Percentiles rank a stretch among this genome's conserved stretches.
Evolutionary conservation across 2,329 filamentous ascomycete species (phyloP).

Genomic region (Phyllosticta citriasiana): DNA sequence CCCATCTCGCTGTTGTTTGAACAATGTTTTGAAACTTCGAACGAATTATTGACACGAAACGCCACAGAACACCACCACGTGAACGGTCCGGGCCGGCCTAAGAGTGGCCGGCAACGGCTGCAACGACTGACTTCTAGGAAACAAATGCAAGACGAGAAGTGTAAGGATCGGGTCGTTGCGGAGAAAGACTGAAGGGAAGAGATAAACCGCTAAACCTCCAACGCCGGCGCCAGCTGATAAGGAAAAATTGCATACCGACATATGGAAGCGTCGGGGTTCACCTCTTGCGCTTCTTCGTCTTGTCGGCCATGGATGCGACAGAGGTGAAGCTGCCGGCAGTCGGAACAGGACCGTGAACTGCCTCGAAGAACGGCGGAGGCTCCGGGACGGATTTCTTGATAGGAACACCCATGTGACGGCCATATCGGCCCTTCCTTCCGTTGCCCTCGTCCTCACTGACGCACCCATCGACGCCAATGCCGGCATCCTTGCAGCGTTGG

Average conservation of each 20-base stretch:
- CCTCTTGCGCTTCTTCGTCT: conserved; percentile 62
- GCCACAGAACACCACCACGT: not conserved
- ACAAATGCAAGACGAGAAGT: conserved; percentile 6
- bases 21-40: not conserved
- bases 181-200: conserved; percentile 1
- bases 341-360: conserved; percentile 13
- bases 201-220: conserved; percentile 8
- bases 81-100: not conserved
- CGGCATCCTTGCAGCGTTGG: conserved; percentile 89
- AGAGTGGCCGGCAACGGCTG: not conserved
- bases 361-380: conserved; percentile 24
- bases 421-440: conserved; percentile 88
- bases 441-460: conserved; percentile 97
- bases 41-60: not conserved
- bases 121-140: conserved; percentile 4
- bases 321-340: conserved; percentile 14
- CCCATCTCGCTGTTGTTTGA: not conserved
- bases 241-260: conserved; percentile 1
- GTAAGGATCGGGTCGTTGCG: conserved; percentile 9
- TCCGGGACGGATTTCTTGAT: conserved; percentile 47
- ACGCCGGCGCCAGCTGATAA: conserved; percentile 6
- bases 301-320: conserved; percentile 34
- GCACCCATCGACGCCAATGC: conserved; percentile 85
- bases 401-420: conserved; percentile 57
- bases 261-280: conserved; percentile 21